These are phyloP conservation scores for Fonsecaea nubica DNA, from an alignment of 2,329 filamentous ascomycete genomes.

Conservation along the genomic window DNA sequence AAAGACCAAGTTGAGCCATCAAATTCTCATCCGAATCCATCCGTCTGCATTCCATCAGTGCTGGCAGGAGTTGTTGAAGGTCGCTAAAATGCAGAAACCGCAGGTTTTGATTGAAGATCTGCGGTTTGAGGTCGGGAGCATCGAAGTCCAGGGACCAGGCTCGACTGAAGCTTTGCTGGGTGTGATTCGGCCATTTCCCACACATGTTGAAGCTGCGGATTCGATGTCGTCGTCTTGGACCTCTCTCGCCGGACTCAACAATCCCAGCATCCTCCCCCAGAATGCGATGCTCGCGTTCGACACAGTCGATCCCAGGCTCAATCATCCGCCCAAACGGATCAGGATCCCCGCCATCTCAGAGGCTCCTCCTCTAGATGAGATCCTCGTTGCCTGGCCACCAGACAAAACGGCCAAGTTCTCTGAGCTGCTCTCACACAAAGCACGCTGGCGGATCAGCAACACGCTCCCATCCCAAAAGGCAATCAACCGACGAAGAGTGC, in stretches of 20 bases:
- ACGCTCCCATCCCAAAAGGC: constrained; percentile 76
- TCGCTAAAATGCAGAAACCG: constrained; percentile 68
- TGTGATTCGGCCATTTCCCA: constrained; percentile 64
- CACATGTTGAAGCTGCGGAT: constrained; percentile 42
- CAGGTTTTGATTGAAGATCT: constrained; percentile 68
- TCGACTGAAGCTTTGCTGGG: constrained; percentile 79
- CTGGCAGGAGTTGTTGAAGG: constrained; percentile 66
- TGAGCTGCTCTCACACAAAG: constrained; percentile 71
- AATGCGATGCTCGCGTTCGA: constrained; percentile 76
- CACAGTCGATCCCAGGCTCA: constrained; percentile 78
- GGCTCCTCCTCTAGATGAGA: constrained; percentile 59
- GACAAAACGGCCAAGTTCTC: constrained; percentile 59
- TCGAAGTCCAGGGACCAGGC: constrained; percentile 73
- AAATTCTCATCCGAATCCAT: constrained; percentile 76
- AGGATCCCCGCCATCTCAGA: constrained; percentile 43
- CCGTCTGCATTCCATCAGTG: constrained; percentile 74
- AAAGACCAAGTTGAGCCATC: constrained; percentile 53
- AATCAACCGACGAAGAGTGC: constrained; percentile 76
- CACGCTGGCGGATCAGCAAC: constrained; percentile 68
- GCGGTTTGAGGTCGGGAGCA: constrained; percentile 74
- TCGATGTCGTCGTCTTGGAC: constrained; percentile 45
- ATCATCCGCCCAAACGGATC: constrained; percentile 71
- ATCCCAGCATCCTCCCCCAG: constrained; percentile 71
- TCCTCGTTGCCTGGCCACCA: constrained; percentile 71
- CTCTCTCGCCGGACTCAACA: constrained; percentile 62